Conservation (phyloP, 208 protist species). For the Vickermania ingenoplastis region DNA sequence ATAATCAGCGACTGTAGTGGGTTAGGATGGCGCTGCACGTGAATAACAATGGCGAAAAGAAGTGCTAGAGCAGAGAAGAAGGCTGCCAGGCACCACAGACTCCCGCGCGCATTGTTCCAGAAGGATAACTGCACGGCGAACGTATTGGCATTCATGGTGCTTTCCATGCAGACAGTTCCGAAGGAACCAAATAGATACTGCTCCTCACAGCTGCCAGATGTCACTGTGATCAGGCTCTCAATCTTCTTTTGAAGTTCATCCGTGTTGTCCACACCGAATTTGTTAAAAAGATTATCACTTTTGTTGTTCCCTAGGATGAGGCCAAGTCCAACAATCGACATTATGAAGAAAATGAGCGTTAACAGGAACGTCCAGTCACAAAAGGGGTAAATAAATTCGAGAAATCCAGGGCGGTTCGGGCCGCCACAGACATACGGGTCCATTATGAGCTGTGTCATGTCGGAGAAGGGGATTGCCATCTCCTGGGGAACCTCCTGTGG, state of each 20-base stretch:
- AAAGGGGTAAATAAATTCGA: constrained; percentile 29
- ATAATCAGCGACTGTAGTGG: not conserved
- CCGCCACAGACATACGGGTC: constrained; percentile 2
- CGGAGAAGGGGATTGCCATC: constrained; percentile 14
- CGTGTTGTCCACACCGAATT: constrained; percentile 25
- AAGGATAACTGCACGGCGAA: constrained; percentile 51
- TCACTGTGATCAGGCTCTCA: constrained; percentile 13
- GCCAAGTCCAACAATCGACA: constrained; percentile 42
- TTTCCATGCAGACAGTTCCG: constrained; percentile 48
- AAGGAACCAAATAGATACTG: constrained; percentile 31
- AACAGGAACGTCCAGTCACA: constrained; percentile 65
- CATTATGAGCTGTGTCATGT: constrained; percentile 5
- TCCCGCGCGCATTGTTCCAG: constrained; percentile 53
- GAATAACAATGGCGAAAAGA: constrained; percentile 42
- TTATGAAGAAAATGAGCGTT: constrained; percentile 38
- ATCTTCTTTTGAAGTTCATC: constrained; percentile 30
- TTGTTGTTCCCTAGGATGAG: constrained; percentile 23
- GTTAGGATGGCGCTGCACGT: constrained; percentile 24
- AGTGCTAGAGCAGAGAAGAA: constrained; percentile 45
- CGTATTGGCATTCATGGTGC: constrained; percentile 42
- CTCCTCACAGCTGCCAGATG: not conserved
- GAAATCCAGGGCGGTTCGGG: constrained; percentile 25
- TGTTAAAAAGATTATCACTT: constrained; percentile 46
- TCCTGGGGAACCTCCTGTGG: not conserved
- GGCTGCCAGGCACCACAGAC: constrained; percentile 65